These are phyloP conservation scores for Mycena indigotica DNA, from an alignment of 768 basidiomycete genomes.

Conservation along the genomic window DNA sequence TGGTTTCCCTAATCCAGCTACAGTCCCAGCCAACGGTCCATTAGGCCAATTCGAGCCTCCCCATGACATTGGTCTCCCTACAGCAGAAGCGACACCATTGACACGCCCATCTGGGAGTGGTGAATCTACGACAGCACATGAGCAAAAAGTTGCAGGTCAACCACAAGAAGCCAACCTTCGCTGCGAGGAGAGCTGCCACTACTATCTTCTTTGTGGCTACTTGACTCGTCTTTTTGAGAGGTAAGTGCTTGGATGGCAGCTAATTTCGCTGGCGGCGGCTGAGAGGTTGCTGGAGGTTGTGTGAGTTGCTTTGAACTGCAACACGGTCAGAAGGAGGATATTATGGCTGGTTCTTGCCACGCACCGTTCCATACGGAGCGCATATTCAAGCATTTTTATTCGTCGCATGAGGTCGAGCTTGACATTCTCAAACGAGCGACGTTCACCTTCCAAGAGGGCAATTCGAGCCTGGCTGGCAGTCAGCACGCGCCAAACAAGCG, in stretches of 20 bases:
- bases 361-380: slow-evolving; percentile 92
- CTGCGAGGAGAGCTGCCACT: slow-evolving; percentile 83
- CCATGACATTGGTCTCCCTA: slow-evolving; percentile 60
- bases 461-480: slow-evolving; percentile 77
- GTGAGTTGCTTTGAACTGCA: slow-evolving; percentile 79
- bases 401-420: slow-evolving; percentile 94
- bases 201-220: slow-evolving; percentile 78
- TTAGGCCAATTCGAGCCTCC: slow-evolving; percentile 51
- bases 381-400: slow-evolving; percentile 99
- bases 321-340: slow-evolving; percentile 38
- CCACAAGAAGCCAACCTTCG: slow-evolving; percentile 56
- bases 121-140: slow-evolving; percentile 53
- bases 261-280: slow-evolving; percentile 67
- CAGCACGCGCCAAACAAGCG: slow-evolving; percentile 30
- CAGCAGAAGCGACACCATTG: slow-evolving; percentile 57
- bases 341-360: slow-evolving; percentile 31
- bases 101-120: slow-evolving; percentile 70
- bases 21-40: slow-evolving; percentile 44
- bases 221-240: slow-evolving; percentile 69
- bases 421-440: slow-evolving; percentile 95
- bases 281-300: slow-evolving; percentile 49
- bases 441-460: slow-evolving; percentile 94
- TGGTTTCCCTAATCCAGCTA: slow-evolving; percentile 63
- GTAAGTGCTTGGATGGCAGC: slow-evolving; percentile 59
- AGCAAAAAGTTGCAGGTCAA: slow-evolving; percentile 6